Conservation (phyloP, 2,329 filamentous ascomycete species). For the Aureobasidium sp. region DNA sequence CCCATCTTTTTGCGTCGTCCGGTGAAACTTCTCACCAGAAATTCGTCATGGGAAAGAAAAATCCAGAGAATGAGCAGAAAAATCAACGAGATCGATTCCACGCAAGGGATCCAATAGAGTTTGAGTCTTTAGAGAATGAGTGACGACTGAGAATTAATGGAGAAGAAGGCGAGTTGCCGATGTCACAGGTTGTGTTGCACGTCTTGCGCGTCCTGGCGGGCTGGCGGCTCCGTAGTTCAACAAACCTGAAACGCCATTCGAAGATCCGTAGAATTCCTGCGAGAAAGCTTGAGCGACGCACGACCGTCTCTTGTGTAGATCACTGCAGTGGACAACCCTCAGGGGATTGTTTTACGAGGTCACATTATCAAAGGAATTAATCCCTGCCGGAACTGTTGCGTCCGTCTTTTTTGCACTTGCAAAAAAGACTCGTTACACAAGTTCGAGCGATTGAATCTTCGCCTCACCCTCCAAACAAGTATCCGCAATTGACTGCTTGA, state of each 20-base stretch:
- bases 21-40: conserved; percentile 6
- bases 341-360: neutral
- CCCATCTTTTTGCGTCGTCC: conserved; percentile 1
- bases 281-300: conserved; percentile 11
- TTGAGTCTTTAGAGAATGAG: neutral
- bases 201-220: conserved; percentile 1
- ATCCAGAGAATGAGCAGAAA: neutral
- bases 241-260: conserved; percentile 7
- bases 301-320: neutral
- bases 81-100: neutral
- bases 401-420: neutral
- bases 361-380: neutral
- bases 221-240: neutral
- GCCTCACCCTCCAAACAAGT: neutral
- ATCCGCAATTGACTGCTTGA: neutral
- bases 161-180: neutral
- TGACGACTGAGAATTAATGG: neutral
- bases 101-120: neutral
- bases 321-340: neutral
- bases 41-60: neutral
- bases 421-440: neutral
- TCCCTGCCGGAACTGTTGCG: neutral
- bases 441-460: neutral
- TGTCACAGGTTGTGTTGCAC: conserved; percentile 5
- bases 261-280: neutral